Base-by-base conservation (phyloP, 768 basidiomycete species). In the Mycena capillaripes region DNA sequence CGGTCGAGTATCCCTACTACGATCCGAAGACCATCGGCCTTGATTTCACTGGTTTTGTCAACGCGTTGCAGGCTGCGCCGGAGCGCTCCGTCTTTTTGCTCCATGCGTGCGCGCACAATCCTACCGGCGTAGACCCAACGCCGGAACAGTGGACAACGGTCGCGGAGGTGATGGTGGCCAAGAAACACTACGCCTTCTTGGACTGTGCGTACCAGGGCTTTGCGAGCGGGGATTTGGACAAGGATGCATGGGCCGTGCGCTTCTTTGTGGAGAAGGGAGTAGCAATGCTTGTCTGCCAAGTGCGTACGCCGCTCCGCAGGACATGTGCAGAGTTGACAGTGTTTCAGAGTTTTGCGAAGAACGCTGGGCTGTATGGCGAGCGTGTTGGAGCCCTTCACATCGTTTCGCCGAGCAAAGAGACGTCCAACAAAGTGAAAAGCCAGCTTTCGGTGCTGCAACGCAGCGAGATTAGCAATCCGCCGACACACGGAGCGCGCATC, bases 161-260 rank as follows among this genome's bases (percentile, higher is more conserved):
- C 76, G 93, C 94, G 44, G 87, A 92, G 42, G 83, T 92, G 64
- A 89, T 98, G 80, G 79, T 93, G 34, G 82, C 85, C 56, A 93
- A 92, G 82, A 86, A 89, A 17, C 97, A 97, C 81, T 97, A 91
- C 78, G 92, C 93, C 36, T 97, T 97, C 84, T 96, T 98, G 80
- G 97, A 99, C 84, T 94, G 93, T 80, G 97, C 97, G 3, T 99
- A 99, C 84, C 97, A 98, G 83, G 97, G 97, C 21, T 99, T 98
- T 81, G 97, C 97, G 21, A 96, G 94, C 76, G 97, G 97, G 1
- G 91, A 96, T 80, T 86, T 98, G 78, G 93, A 97, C 80, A 89
- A 90, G 76, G 98, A 99, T 79, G 97, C 96, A 8, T 93, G 92
- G 88, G 95, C 97, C 17, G 94, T 98, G 75, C 86, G 96, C 75